These are phyloP conservation scores for Anisodus tanguticus DNA, from an alignment of 257 asterid species.

Conservation along the genomic window DNA sequence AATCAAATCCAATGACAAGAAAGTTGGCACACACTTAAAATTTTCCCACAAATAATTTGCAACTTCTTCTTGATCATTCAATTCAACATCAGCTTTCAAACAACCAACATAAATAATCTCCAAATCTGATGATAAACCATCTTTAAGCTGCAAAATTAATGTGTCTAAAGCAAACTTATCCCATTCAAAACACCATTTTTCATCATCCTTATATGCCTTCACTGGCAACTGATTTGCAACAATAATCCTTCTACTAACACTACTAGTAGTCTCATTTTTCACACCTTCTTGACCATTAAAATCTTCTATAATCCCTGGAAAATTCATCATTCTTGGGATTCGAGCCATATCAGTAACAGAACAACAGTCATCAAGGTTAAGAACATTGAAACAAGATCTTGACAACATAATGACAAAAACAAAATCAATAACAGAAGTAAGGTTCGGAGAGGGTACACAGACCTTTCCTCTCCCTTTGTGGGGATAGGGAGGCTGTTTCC, in stretches of 20 bases:
- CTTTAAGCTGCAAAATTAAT: slow-evolving; percentile 64
- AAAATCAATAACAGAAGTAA: not conserved
- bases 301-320: slow-evolving; percentile 71
- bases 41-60: slow-evolving; percentile 62
- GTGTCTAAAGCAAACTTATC: slow-evolving; percentile 76
- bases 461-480: too few relatives aligned
- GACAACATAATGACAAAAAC: slow-evolving; percentile 58
- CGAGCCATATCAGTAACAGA: slow-evolving; percentile 63
- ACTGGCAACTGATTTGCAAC: slow-evolving; percentile 88
- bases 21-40: slow-evolving; percentile 84
- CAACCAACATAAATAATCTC: slow-evolving; percentile 74
- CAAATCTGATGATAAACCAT: slow-evolving; percentile 61
- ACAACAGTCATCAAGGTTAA: slow-evolving; percentile 66
- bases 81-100: slow-evolving; percentile 58
- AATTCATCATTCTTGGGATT: slow-evolving; percentile 69
- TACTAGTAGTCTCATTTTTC: not conserved
- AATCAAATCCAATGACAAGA: slow-evolving; percentile 57
- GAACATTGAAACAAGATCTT: slow-evolving; percentile 76
- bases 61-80: slow-evolving; percentile 79
- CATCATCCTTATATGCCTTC: slow-evolving; percentile 42
- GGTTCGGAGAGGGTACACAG: too few relatives aligned
- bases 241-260: slow-evolving; percentile 49
- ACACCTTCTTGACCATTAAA: slow-evolving; percentile 43
- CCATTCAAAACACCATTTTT: slow-evolving; percentile 75
- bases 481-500: too few relatives aligned